Evolutionary conservation across 192 early-diverging fungal genomes (phyloP).

Genomic region (Coemansia sp.): DNA sequence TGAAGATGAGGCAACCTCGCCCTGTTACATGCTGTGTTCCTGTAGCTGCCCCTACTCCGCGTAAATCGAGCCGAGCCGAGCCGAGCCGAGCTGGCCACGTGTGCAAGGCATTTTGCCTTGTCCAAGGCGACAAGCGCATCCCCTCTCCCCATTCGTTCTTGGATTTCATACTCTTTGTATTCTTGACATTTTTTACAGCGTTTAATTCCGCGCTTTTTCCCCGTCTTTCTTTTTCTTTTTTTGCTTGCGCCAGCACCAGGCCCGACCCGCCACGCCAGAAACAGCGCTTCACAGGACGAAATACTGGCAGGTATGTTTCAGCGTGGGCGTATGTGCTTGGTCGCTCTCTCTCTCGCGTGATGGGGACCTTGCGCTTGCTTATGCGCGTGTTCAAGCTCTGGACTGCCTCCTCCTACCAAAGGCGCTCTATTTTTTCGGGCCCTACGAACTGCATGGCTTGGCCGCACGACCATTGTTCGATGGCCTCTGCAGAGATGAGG

Average conservation of each 20-base stretch:
- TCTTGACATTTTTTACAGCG: conserved; percentile 3
- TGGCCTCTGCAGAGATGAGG: no score
- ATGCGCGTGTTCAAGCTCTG: not conserved
- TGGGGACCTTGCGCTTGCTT: no score
- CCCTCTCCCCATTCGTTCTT: conserved; percentile 29
- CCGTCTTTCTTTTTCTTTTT: not conserved
- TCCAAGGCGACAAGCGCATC: not conserved
- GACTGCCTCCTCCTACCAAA: not conserved
- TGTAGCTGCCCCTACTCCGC: not conserved
- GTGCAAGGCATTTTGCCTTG: not conserved
- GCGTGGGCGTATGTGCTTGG: no score
- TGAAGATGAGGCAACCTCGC: not conserved
- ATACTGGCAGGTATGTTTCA: no score
- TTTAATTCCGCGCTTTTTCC: conserved; percentile 2
- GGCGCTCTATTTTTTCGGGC: no score
- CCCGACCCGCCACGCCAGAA: no score
- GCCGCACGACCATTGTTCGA: no score
- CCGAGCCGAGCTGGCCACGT: not conserved
- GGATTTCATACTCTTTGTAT: no score
- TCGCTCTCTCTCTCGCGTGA: no score
- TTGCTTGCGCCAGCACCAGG: not conserved
- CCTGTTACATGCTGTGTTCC: not conserved
- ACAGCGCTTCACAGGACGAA: no score
- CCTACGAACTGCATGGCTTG: no score
- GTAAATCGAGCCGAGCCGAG: not conserved